Conservation (phyloP, 345 rosid genomes). For the Clarkia xantiana region DNA sequence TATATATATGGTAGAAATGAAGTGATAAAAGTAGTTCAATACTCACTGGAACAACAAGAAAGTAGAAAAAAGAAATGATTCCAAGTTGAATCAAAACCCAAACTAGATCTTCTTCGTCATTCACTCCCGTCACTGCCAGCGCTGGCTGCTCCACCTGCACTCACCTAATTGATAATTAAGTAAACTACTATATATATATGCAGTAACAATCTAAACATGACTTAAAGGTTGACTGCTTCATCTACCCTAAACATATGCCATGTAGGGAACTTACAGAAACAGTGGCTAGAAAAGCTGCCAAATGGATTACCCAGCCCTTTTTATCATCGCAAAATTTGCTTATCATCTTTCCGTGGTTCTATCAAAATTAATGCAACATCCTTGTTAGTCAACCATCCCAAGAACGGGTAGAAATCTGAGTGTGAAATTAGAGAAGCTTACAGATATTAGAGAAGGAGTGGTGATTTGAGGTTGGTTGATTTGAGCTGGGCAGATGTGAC, state of each 20-base stretch:
- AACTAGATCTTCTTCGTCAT: conserved; percentile 37
- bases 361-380: background rate
- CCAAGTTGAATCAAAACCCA: conserved; percentile 34
- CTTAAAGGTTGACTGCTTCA: too few relatives aligned
- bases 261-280: conserved; percentile 16
- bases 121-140: conserved; percentile 65
- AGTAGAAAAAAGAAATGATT: conserved; percentile 48
- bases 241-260: too few relatives aligned
- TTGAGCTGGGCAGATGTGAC: too few relatives aligned
- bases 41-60: conserved; percentile 68
- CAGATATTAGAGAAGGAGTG: too few relatives aligned
- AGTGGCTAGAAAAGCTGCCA: conserved; percentile 39
- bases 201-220: too few relatives aligned
- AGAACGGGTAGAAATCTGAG: too few relatives aligned
- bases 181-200: too few relatives aligned
- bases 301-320: conserved; percentile 33
- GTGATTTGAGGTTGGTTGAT: too few relatives aligned
- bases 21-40: background rate
- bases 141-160: conserved; percentile 61
- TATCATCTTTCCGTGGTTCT: conserved; percentile 1
- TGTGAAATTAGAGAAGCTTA: too few relatives aligned
- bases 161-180: too few relatives aligned
- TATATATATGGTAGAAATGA: background rate
- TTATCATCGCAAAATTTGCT: conserved; percentile 18
- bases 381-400: background rate